phyloP scores from a whole-genome alignment of 1,284 basidiomycete species.

The Meripilus lineatus region DNA sequence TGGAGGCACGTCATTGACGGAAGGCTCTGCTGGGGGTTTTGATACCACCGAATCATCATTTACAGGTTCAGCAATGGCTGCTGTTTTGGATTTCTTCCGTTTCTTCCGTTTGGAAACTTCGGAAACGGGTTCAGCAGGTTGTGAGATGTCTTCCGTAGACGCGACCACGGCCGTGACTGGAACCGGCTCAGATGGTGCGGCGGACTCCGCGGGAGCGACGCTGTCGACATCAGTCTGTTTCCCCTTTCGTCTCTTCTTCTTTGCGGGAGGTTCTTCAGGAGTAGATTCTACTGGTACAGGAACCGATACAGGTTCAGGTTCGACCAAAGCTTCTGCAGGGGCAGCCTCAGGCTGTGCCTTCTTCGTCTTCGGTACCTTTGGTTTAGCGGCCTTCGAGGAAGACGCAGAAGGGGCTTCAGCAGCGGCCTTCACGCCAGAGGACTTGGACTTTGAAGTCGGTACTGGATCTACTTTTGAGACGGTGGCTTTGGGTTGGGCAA shows the following conservation, averaged over 20 bases:
- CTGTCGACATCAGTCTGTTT: conserved; percentile 3
- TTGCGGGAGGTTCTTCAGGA: conserved; percentile 11
- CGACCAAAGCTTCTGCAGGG: neutral
- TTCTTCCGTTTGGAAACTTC: conserved; percentile 17
- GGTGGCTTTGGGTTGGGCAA: too few species aligned
- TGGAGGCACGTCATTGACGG: neutral
- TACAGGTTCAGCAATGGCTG: too few species aligned
- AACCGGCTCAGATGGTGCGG: neutral
- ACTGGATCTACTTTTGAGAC: too few species aligned
- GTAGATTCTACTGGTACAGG: neutral
- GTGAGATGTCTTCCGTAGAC: neutral
- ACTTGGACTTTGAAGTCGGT: neutral
- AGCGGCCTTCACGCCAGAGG: neutral
- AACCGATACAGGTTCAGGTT: conserved; percentile 1
- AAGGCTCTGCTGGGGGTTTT: too few species aligned
- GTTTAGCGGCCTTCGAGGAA: neutral
- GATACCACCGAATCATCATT: too few species aligned
- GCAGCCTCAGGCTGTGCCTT: conserved; percentile 5
- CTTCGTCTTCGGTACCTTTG: conserved; percentile 1
- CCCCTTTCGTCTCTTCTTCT: conserved; percentile 22
- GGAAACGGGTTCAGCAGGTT: neutral
- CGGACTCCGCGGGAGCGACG: neutral
- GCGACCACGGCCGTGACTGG: conserved; percentile 4
- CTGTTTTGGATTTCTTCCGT: conserved; percentile 15
- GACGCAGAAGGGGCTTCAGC: neutral